These are phyloP conservation scores for Tilletia walkeri DNA, from an alignment of 1,284 basidiomycete genomes.

Conservation along the genomic window DNA sequence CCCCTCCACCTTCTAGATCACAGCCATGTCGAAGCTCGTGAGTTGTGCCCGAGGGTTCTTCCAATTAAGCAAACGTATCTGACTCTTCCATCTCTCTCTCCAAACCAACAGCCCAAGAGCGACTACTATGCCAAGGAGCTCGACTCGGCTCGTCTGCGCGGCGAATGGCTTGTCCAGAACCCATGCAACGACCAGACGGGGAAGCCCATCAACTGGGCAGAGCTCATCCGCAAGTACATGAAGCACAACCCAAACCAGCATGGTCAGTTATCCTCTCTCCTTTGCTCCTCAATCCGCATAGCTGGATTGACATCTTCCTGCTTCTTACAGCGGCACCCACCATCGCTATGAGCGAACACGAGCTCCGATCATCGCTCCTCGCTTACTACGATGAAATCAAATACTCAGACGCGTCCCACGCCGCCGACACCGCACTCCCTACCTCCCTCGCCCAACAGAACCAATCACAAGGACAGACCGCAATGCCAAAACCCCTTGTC, in stretches of 20 bases:
- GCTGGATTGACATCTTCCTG: no score
- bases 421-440: slow-evolving; percentile 33
- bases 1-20: neutral
- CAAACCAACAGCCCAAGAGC: slow-evolving; percentile 33
- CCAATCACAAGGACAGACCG: slow-evolving; percentile 24
- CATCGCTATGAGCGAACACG: slow-evolving; percentile 34
- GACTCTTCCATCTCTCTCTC: neutral
- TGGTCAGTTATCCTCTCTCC: slow-evolving; percentile 21
- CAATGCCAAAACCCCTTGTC: slow-evolving; percentile 39
- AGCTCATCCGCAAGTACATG: slow-evolving; percentile 53
- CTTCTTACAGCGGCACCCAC: slow-evolving; percentile 27
- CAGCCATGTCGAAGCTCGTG: slow-evolving; percentile 13
- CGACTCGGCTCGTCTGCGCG: slow-evolving; percentile 46
- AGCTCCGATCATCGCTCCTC: slow-evolving; percentile 34
- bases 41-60: neutral
- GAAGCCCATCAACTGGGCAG: slow-evolving; percentile 38
- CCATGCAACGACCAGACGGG: slow-evolving; percentile 25
- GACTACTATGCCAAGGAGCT: slow-evolving; percentile 48
- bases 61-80: no score
- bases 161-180: slow-evolving; percentile 39
- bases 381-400: slow-evolving; percentile 30
- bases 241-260: slow-evolving; percentile 53
- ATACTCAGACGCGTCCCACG: slow-evolving; percentile 40
- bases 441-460: slow-evolving; percentile 19
- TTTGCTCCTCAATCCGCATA: neutral